Evolutionary conservation across 495 filamentous ascomycete genomes (phyloP), one percentile per base, ranked within the genome.

Genomic region (Aspergillus cristatus): DNA sequence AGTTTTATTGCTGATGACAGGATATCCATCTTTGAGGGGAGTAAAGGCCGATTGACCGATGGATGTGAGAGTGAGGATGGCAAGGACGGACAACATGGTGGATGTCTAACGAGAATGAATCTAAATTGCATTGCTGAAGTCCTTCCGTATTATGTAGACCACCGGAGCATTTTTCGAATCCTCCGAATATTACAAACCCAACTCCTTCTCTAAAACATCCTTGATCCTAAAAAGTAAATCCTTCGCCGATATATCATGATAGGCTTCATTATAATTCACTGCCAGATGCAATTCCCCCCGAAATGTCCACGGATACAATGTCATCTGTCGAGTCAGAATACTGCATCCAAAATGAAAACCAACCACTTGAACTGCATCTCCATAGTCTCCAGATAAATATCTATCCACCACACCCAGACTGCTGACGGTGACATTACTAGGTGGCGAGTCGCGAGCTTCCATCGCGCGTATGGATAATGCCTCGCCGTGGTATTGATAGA

Each of bases 241-340:
- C n/a, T n/a, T n/a, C n/a, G n/a, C n/a, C 20, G 20, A 24, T 8
- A 24, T 24, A 4, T 24, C 41, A 17, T 52, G 41, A 28, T 45
- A 52, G 3, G 40, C 45, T 3, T 48, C 41, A 25, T 52, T 52
- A 26, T 48, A 52, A 29, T 48, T 48, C 1, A 52, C 32, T 10
- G 48, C 45, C 11, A 52, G 32, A n/a, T 15, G 48, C 28, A 52
- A 29, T 28, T 42, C 34, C 6, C 45, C 41, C 11, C 38, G 45
- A 17, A 52, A 52, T 11, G 48, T 45, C 45, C 45, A 52, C 14
- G 42, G 35, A 34, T 52, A 52, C 33, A 52, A 15, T 22, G 45
- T 16, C 29, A 45, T 45, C 41, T 52, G 48, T 6, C 48, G 31
- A 6, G 45, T 52, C 48, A 52, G 34, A 32, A 52, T 45, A 25